Evolutionary conservation across 805 yeast species (phyloP), one percentile per base, ranked within the genome.

Genomic region (Cyberlindnera veronae): DNA sequence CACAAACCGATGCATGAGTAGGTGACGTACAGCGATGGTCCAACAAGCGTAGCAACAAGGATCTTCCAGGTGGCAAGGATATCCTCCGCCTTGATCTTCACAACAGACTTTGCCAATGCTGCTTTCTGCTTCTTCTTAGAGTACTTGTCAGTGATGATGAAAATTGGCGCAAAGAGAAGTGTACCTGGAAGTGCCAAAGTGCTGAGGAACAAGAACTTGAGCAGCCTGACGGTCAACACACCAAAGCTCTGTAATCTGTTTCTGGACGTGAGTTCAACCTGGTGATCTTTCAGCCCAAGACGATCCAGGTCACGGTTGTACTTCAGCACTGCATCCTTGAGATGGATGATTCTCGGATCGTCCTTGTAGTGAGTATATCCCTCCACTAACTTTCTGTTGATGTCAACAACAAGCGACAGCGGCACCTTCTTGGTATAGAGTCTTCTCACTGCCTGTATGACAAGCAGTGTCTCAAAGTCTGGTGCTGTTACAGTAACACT

Each of bases 31-130:
- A 91, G 66, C 9, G 86, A 55, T 3, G 99, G 99, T 0, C 96
- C 93, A 45, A 87, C 66, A 2, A 87, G 83, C 65, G 91, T 72
- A 14, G 91, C 80, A 18, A 90, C 86, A 44, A 90, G 71, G 33
- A 91, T 77, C 62, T 91, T 91, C 99, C 99, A 91, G 2, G 97
- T 87, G 3, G 97, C 97, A 40, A 91, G 70, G 29, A 91, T 95
- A 60, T 91, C 99, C 36, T 77, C 78, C 12, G 95, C 98, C 58
- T 81, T 80, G 48, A 91, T 81, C 59, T 91, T 91, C 14, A 91
- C 99, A 1, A 86, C 74, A 0, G 96, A 88, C n/a, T 76, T 84
- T n/a, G 87, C 89, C 45, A 91, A 68, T 0, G 98, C 98, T 27
- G 78, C 74, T 45, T 63, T 68, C 29, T 90, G 88, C 63, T 90